phyloP scores from a whole-genome alignment of 306 rosid genomes.

The Rosa lucieae region DNA sequence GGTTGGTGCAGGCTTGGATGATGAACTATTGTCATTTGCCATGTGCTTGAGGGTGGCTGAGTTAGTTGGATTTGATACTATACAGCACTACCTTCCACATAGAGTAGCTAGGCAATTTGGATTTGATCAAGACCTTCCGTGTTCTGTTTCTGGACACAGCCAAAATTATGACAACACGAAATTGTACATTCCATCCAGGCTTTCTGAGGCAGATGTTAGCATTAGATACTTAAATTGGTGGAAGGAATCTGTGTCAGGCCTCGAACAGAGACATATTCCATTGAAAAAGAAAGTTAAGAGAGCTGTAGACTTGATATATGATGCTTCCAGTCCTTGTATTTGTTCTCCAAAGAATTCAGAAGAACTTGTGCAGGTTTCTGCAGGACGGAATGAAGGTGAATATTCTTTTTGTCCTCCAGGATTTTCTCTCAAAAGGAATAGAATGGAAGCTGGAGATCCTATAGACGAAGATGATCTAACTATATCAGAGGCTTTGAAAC shows the following conservation, averaged over 20 bases:
- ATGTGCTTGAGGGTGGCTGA: too few relatives aligned
- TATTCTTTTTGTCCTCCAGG: background rate
- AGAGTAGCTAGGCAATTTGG: too few relatives aligned
- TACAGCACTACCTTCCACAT: too few relatives aligned
- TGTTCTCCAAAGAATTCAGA: background rate
- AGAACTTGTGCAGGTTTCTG: background rate
- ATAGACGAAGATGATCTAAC: background rate
- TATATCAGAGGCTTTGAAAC: background rate
- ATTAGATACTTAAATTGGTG: constrained; percentile 20
- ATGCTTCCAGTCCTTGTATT: background rate
- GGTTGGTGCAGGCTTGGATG: too few relatives aligned
- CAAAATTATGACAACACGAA: background rate
- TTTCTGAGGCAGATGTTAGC: constrained; percentile 30
- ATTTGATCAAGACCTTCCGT: constrained; percentile 22
- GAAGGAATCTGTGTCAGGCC: background rate
- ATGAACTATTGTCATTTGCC: too few relatives aligned
- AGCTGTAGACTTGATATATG: background rate
- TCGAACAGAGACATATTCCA: too few relatives aligned
- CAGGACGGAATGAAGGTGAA: background rate
- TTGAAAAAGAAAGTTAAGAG: background rate
- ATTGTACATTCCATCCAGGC: constrained; percentile 38
- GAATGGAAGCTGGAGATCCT: background rate
- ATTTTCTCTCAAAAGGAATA: constrained; percentile 2
- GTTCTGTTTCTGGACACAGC: background rate
- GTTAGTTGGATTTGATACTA: too few relatives aligned